Conservation (phyloP, 768 basidiomycete genomes). For the Boletus rubroflammeus region DNA sequence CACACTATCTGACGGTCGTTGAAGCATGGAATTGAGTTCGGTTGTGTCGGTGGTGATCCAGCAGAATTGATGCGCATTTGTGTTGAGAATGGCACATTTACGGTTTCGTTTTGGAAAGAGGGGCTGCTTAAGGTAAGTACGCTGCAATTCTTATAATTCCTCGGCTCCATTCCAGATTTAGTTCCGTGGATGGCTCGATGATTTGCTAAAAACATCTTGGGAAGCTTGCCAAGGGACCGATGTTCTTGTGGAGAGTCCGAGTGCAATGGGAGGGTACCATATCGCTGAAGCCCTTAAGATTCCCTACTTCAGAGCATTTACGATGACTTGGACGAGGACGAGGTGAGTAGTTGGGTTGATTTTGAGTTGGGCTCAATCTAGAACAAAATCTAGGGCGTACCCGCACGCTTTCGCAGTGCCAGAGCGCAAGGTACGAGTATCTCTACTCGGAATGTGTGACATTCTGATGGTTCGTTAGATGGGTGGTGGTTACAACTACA, state of each 20-base stretch:
- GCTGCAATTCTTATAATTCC: background rate
- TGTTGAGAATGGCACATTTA: conserved; percentile 97
- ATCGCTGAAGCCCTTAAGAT: conserved; percentile 93
- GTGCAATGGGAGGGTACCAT: conserved; percentile 96
- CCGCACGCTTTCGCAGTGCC: conserved; percentile 98
- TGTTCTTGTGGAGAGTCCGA: conserved; percentile 90
- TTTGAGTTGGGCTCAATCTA: background rate
- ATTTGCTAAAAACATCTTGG: conserved; percentile 92
- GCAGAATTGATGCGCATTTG: conserved; percentile 98
- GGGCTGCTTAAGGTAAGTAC: conserved; percentile 72
- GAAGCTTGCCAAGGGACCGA: conserved; percentile 94
- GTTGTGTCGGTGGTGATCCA: conserved; percentile 93
- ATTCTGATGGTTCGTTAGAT: conserved; percentile 49
- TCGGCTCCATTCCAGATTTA: conserved; percentile 30
- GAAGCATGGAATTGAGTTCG: conserved; percentile 95
- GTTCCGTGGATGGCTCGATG: conserved; percentile 98
- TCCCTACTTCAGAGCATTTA: conserved; percentile 94
- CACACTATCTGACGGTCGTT: conserved; percentile 4
- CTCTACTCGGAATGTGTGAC: background rate
- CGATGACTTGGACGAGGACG: conserved; percentile 97
- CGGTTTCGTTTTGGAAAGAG: conserved; percentile 92
- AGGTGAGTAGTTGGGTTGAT: conserved; percentile 39
- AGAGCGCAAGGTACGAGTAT: conserved; percentile 70
- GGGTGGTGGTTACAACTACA: conserved; percentile 98
- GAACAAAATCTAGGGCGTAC: conserved; percentile 60